Percentiles rank a stretch among this genome's conserved stretches.
These are phyloP conservation scores for Choricystis sp. DNA, from an alignment of 139 green algal genomes.

Conservation along the genomic window DNA sequence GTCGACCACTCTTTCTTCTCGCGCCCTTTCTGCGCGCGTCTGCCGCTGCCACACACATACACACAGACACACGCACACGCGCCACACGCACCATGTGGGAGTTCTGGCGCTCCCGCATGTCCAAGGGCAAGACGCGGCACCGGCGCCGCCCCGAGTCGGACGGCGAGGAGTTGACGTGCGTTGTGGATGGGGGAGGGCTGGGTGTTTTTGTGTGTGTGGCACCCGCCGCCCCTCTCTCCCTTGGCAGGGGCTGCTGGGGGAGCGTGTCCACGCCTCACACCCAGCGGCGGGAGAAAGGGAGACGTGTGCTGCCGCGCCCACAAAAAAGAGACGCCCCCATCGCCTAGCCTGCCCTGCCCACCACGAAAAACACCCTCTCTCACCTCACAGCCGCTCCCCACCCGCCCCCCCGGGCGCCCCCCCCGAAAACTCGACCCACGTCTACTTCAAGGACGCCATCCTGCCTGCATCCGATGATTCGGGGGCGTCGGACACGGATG, in stretches of 20 bases:
- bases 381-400: no score
- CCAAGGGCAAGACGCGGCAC: conserved; percentile 18
- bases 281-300: no score
- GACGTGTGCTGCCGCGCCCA: no score
- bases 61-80: conserved; percentile 1
- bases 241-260: no score
- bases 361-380: no score
- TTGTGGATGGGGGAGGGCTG: no score
- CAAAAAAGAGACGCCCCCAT: no score
- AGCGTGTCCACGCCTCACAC: no score
- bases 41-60: conserved; percentile 2
- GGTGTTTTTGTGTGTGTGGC: no score
- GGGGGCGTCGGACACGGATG: neutral
- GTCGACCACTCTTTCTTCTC: conserved; percentile 1
- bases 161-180: neutral
- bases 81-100: conserved; percentile 1
- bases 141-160: conserved; percentile 6
- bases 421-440: neutral
- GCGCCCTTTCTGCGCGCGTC: neutral
- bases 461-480: conserved; percentile 14
- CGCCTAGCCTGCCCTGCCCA: no score
- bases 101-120: conserved; percentile 18
- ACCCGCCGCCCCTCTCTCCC: no score
- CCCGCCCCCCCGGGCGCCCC: conserved; percentile 1
- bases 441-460: conserved; percentile 20